Evolutionary conservation across 371 early-diverging fungal species (phyloP), one percentile per base, ranked within the genome.

Genomic region (Mortierella sp.): DNA sequence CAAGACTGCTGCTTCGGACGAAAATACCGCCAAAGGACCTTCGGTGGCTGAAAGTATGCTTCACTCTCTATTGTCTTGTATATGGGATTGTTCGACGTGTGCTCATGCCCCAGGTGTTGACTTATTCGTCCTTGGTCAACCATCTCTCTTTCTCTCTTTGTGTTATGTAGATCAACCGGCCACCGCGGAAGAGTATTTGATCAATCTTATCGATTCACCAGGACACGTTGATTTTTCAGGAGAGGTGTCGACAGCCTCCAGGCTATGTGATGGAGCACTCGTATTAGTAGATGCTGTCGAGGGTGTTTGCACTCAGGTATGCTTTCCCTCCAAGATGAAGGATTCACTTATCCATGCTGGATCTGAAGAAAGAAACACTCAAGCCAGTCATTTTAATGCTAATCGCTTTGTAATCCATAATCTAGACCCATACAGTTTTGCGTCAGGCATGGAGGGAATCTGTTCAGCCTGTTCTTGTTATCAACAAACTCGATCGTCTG

Each of bases 151-250:
- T 18, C 61, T 51, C 25, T 48, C 43, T 51, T 61, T 3, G 3
- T 37, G 3, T 37, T 9, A 37, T 9, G 37, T 37, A 64, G 65
- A 28, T 61, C 62, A 63, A 43, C 62, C 65, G 72, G 62, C 48
- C 57, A 28, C 68, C 69, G 9, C 84, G 47, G 85, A 83, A 37
- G 97, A 97, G 72, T 98, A 94, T 74, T 77, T 98, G 53, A 90
- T 99, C 82, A 97, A 98, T 81, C 82, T 99, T 59, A 98, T 99
- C 65, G 99, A 99, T 83, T 98, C 99, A 7, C 99, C 99, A 9
- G 99, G 99, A 11, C 99, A 99, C 77, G 96, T 99, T 45, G 99
- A 99, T 83, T 99, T 99, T 82, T 94, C 98, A 1, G 92, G 95
- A 29, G 97, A 99, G 73, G 98, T 99, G 16, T 95, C 96, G 7